phyloP scores from a whole-genome alignment of 1,284 basidiomycete species.

The Puccinia triticina region DNA sequence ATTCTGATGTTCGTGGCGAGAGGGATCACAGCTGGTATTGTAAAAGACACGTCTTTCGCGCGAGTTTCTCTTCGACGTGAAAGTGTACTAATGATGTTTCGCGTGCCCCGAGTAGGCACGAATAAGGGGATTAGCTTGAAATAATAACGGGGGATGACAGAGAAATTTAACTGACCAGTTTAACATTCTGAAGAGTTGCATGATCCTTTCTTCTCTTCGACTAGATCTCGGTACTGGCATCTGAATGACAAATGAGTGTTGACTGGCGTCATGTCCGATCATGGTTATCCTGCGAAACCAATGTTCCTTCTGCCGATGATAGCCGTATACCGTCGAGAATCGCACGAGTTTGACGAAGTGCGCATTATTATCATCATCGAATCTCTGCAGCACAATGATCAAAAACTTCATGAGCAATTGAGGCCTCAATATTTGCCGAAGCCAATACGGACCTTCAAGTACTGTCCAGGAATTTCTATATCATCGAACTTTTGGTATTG shows the following conservation, averaged over 20 bases:
- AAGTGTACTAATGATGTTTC: slow-evolving; percentile 68
- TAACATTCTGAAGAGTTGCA: slow-evolving; percentile 88
- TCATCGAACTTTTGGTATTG: slow-evolving; percentile 98
- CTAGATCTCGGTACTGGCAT: slow-evolving; percentile 82
- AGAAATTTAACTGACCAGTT: slow-evolving; percentile 70
- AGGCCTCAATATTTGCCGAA: background rate
- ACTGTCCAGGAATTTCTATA: slow-evolving; percentile 97
- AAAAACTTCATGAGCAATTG: slow-evolving; percentile 42
- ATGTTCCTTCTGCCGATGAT: slow-evolving; percentile 77
- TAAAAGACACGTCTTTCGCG: slow-evolving; percentile 87
- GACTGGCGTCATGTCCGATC: slow-evolving; percentile 87
- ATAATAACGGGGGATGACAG: slow-evolving; percentile 52
- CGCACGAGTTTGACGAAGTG: slow-evolving; percentile 89
- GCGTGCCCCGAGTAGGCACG: background rate
- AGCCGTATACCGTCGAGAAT: slow-evolving; percentile 88
- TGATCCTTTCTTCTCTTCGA: slow-evolving; percentile 88
- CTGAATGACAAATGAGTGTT: slow-evolving; percentile 87
- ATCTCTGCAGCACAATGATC: slow-evolving; percentile 47
- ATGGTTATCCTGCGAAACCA: slow-evolving; percentile 90
- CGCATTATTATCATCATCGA: slow-evolving; percentile 93
- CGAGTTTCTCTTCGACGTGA: slow-evolving; percentile 87
- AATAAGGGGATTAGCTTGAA: slow-evolving; percentile 29
- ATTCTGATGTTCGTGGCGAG: slow-evolving; percentile 82
- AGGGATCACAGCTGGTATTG: slow-evolving; percentile 83
- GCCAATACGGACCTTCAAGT: slow-evolving; percentile 73